phyloP scores from a whole-genome alignment of 78 protist genomes.

The Acrasis kona region DNA sequence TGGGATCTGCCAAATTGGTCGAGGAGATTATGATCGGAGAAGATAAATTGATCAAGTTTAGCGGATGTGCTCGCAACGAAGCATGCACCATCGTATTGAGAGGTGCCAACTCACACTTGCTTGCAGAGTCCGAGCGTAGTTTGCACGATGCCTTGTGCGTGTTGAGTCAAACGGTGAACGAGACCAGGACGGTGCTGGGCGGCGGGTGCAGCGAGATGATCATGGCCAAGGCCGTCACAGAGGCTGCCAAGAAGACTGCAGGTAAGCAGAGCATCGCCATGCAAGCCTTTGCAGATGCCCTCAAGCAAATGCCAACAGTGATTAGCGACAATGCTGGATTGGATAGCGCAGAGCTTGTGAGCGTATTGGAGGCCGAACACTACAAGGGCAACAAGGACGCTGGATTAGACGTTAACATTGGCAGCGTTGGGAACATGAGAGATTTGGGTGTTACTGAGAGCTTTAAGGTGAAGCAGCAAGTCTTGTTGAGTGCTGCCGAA shows the following conservation, averaged over 20 bases:
- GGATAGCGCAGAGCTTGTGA: constrained; percentile 78
- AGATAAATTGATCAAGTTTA: constrained; percentile 81
- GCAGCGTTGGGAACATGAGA: constrained; percentile 71
- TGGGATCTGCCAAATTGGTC: constrained; percentile 83
- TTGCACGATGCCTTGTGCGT: constrained; percentile 99
- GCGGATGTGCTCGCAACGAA: constrained; percentile 68
- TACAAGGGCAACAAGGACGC: constrained; percentile 24
- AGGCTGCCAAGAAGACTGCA: constrained; percentile 63
- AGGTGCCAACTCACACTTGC: constrained; percentile 89
- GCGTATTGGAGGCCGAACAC: constrained; percentile 80
- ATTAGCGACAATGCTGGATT: constrained; percentile 96
- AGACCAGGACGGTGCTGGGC: constrained; percentile 82
- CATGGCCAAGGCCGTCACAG: constrained; percentile 90
- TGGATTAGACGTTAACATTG: constrained; percentile 76
- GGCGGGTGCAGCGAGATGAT: constrained; percentile 94
- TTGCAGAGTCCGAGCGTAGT: constrained; percentile 99
- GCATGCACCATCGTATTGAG: constrained; percentile 98
- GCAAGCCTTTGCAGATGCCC: constrained; percentile 92
- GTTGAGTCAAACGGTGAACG: constrained; percentile 69
- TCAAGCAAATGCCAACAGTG: constrained; percentile 83
- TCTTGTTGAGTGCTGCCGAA: constrained; percentile 85
- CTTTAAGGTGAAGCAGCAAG: constrained; percentile 77
- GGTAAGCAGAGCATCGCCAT: constrained; percentile 96
- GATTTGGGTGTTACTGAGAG: constrained; percentile 86
- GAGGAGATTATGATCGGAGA: constrained; percentile 99